Evolutionary conservation across 2,329 filamentous ascomycete species (phyloP).

Genomic region (Pyrenophora graminea): DNA sequence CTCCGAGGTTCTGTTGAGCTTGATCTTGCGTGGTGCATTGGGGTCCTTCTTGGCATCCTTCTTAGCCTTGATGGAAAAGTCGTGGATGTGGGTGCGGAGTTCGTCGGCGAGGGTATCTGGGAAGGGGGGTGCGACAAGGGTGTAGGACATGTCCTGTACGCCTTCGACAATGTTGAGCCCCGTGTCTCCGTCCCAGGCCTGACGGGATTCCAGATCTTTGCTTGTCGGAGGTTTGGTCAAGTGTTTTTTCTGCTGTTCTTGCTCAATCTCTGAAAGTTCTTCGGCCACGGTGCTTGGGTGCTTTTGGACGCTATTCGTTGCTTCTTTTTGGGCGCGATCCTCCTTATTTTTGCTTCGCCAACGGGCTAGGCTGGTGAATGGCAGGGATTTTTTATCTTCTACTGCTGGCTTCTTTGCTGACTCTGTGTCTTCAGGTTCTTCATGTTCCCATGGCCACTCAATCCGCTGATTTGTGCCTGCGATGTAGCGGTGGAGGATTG

Average conservation of each 20-base stretch:
- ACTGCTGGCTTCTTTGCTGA: constrained; percentile 8
- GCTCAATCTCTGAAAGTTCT: constrained; percentile 17
- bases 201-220: constrained; percentile 12
- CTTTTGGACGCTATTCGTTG: not conserved
- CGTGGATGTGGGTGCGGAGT: constrained; percentile 66
- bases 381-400: constrained; percentile 22
- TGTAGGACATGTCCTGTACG: constrained; percentile 63
- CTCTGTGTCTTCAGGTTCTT: constrained; percentile 10
- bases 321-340: constrained; percentile 3
- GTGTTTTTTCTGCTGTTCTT: constrained; percentile 12
- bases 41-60: constrained; percentile 41
- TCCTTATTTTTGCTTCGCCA: constrained; percentile 18
- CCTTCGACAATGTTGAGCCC: constrained; percentile 74
- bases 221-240: constrained; percentile 16
- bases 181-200: constrained; percentile 65
- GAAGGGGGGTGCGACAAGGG: constrained; percentile 76
- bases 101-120: constrained; percentile 80
- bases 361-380: constrained; percentile 23
- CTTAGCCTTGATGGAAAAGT: constrained; percentile 69
- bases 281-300: constrained; percentile 2
- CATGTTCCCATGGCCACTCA: constrained; percentile 40
- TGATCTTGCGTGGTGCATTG: constrained; percentile 27
- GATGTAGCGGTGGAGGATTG: constrained; percentile 43
- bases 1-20: constrained; percentile 9
- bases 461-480: constrained; percentile 39